Evolutionary conservation across 768 basidiomycete species (phyloP).

Genomic region (Tulasnella sp.): DNA sequence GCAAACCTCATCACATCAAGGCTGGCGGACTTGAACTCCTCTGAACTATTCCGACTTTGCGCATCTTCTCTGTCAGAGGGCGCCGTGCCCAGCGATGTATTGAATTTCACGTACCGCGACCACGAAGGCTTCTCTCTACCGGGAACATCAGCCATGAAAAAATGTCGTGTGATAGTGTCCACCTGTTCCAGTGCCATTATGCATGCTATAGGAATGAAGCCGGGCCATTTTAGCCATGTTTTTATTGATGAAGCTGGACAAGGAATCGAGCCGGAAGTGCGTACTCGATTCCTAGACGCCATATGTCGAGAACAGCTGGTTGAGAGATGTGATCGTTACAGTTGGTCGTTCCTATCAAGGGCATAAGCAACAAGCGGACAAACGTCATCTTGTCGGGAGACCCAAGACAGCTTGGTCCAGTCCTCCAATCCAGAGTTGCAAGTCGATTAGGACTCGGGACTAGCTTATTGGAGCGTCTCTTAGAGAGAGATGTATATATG

Average conservation of each 20-base stretch:
- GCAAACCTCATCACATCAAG: constrained; percentile 10
- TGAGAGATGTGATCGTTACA: neutral
- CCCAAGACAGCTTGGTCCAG: constrained; percentile 58
- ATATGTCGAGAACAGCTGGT: neutral
- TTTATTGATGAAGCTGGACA: constrained; percentile 18
- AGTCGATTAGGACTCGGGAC: constrained; percentile 42
- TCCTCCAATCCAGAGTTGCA: constrained; percentile 47
- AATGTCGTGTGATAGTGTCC: constrained; percentile 18
- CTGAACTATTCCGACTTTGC: constrained; percentile 9
- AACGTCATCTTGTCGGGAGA: constrained; percentile 56
- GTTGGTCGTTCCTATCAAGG: constrained; percentile 48
- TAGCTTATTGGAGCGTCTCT: constrained; percentile 51
- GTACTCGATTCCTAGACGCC: neutral
- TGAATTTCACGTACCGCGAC: too few relatives aligned
- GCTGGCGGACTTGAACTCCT: neutral
- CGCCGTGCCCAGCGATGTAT: neutral
- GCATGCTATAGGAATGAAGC: constrained; percentile 2
- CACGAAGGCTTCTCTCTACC: too few relatives aligned
- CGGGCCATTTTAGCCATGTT: constrained; percentile 14
- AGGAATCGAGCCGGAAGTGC: constrained; percentile 14
- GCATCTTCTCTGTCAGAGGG: neutral
- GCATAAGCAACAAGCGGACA: constrained; percentile 40
- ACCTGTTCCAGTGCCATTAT: constrained; percentile 9
- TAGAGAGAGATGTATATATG: constrained; percentile 32
- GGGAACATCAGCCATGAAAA: constrained; percentile 28